Base-by-base conservation (phyloP, 1,139 yeast species). In the Candida sanyaensis region DNA sequence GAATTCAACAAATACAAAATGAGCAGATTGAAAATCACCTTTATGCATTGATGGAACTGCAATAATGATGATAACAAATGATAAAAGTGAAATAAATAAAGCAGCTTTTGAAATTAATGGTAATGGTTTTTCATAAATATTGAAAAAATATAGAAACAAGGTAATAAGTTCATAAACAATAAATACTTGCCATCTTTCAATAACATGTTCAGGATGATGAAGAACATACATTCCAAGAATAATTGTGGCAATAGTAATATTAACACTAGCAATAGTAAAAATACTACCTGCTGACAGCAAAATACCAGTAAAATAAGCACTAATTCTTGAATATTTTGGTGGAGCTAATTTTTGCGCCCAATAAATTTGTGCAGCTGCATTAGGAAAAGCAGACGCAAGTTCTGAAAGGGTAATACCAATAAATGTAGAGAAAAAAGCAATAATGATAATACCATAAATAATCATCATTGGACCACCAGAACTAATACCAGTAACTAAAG, bases 401-500 rank as follows among this genome's bases (percentile, higher is more conserved):
- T 81, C 86, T 12, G 81, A 66, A 51, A 70, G 63, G 3, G 73
- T 68, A 17, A 69, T 60, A 24, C 72, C 78, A 44, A 73, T 63
- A 53, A 69, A 65, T 55, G 61, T 63, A 3, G 77, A 69, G 32
- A 73, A 58, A 50, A 64, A 64, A 0, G 88, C 82, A 47, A 84
- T 75, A 54, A 84, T 83, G 26, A 84, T 68, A 55, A 84, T 83
- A 55, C 89, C 89, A 56, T 83, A 84, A 13, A 83, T 78, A 53
- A 84, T 79, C 69, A 83, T 65, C 73, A 83, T 69, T 9, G 89
- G 88, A 23, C 89, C 89, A 52, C 88, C 88, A 31, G 86, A 79
- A 48, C 74, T 69, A 48, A 83, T 81, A 56, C 86, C 86, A 12
- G 86, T 79, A 47, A 81, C 43, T 12, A 42, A 45, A 12, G 40